Evolutionary conservation across 495 filamentous ascomycete species (phyloP), one percentile per base, ranked within the genome.

Genomic region (Xylaria nigripes): DNA sequence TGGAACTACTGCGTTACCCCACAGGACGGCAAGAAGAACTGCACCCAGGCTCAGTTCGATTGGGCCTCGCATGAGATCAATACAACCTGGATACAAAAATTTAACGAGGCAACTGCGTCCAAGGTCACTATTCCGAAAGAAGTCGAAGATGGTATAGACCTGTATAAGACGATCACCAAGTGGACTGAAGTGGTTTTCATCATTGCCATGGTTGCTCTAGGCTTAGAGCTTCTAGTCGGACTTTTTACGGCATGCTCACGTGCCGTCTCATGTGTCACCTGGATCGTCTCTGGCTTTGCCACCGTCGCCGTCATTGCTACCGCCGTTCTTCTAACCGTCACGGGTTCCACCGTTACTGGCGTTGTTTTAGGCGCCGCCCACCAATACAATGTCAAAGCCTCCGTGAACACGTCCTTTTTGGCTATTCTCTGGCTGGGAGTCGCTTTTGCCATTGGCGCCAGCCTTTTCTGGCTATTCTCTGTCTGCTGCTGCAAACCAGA

Each of bases 381-480:
- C 47, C 69, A 79, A 41, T 95, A 91, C 66, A 78, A 82, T 43
- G 81, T 91, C 55, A 64, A 76, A 0, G 76, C 81, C 38, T 65
- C 62, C 38, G 72, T 92, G 61, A 86, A 88, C 67, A 80, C 62
- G 45, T 75, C 77, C 60, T 90, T 86, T 68, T 81, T 86, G 52
- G 77, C 77, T 22, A 70, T 79, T 4, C 79, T 83, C 45, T 97
- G 92, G 92, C 69, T 96, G 45, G 85, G 83, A 45, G 85, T 84
- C 10, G 85, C 76, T 29, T 93, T 94, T 68, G 82, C 85, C 43
- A 60, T 89, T 21, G 87, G 65, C 45, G 82, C 82, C 13, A 77
- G 77, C 53, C 60, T 95, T 61, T 96, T 95, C 84, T 97, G 92
- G 92, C 73, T 87, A 59, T 81, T 95, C 70, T 88, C 82, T 69